Percentiles rank a stretch among this genome's conserved stretches.
Evolutionary conservation across 441 rosid species (phyloP).

Genomic region (Raphanus hybrid): DNA sequence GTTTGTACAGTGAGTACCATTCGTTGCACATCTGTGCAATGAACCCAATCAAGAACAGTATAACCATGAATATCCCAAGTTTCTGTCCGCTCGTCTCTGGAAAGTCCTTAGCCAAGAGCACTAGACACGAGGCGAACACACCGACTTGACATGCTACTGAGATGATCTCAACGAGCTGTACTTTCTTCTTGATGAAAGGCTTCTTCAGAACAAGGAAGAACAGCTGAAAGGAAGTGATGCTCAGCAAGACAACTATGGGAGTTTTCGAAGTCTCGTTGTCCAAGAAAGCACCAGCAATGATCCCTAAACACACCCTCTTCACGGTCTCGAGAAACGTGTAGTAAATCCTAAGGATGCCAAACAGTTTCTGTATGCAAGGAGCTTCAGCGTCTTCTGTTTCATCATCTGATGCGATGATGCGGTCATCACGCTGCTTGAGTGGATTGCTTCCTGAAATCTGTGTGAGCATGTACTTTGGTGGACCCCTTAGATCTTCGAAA

Average conservation of each 20-base stretch:
- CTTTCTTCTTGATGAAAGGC: constrained; percentile 90
- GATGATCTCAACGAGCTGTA: constrained; percentile 84
- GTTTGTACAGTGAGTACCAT: constrained; percentile 78
- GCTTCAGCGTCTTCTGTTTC: constrained; percentile 98
- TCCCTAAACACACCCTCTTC: constrained; percentile 69
- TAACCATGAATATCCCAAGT: constrained; percentile 71
- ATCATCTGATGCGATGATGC: constrained; percentile 85
- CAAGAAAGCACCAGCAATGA: constrained; percentile 68
- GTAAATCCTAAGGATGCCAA: constrained; percentile 91
- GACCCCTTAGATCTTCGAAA: constrained; percentile 92
- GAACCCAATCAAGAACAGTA: constrained; percentile 72
- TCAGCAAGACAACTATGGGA: constrained; percentile 57
- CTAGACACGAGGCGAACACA: constrained; percentile 57
- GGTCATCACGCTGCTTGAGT: constrained; percentile 52
- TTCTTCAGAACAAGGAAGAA: constrained; percentile 88
- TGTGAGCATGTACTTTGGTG: constrained; percentile 97
- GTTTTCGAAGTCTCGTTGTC: constrained; percentile 55
- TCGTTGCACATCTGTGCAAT: constrained; percentile 60
- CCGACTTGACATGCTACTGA: constrained; percentile 68
- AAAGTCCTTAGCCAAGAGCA: constrained; percentile 52
- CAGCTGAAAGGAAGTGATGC: constrained; percentile 83
- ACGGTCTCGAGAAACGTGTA: constrained; percentile 71
- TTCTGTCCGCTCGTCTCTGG: constrained; percentile 47
- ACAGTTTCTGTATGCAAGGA: constrained; percentile 85
- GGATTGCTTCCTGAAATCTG: constrained; percentile 66